A percentile compares a stretch with the other conserved stretches of the same genome.
Evolutionary conservation across 1,284 basidiomycete genomes (phyloP).

Genomic region (Psilocybe mexicana): DNA sequence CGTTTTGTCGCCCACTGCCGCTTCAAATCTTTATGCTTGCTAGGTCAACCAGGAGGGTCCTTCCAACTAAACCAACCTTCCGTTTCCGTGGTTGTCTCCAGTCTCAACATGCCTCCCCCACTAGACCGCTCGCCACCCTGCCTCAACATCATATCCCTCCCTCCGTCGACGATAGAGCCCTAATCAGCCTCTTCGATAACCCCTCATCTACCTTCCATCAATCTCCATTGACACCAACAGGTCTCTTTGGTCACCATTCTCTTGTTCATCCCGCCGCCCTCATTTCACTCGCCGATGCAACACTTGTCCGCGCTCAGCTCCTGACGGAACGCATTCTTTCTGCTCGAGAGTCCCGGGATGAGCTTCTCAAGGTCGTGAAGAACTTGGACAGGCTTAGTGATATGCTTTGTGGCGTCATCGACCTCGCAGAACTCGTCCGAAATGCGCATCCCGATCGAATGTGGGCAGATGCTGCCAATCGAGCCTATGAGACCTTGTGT

Average conservation of each 20-base stretch:
- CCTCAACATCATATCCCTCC: slow-evolving; percentile 49
- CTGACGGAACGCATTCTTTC: slow-evolving; percentile 75
- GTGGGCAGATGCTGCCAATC: slow-evolving; percentile 86
- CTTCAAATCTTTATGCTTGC: slow-evolving; percentile 52
- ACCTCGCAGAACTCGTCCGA: slow-evolving; percentile 91
- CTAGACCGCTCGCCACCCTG: slow-evolving; percentile 32
- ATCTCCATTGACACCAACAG: slow-evolving; percentile 51
- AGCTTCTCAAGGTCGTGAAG: slow-evolving; percentile 86
- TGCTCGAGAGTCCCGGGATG: slow-evolving; percentile 62
- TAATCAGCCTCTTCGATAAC: slow-evolving; percentile 72
- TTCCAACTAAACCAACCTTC: slow-evolving; percentile 39
- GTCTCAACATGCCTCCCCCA: slow-evolving; percentile 25
- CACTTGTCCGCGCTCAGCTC: slow-evolving; percentile 70
- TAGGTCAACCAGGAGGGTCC: slow-evolving; percentile 43
- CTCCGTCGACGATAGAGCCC: slow-evolving; percentile 60
- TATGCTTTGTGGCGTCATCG: slow-evolving; percentile 93
- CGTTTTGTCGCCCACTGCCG: slow-evolving; percentile 1
- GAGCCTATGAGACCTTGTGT: slow-evolving; percentile 89
- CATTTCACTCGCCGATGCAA: slow-evolving; percentile 65
- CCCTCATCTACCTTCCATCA: slow-evolving; percentile 42
- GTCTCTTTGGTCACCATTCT: slow-evolving; percentile 72
- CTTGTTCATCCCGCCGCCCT: slow-evolving; percentile 65
- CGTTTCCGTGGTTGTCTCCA: slow-evolving; percentile 48
- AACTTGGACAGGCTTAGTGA: slow-evolving; percentile 95
- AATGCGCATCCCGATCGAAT: slow-evolving; percentile 87